A percentile compares a stretch with the other conserved stretches of the same genome.
These are phyloP conservation scores for Pleurotus cornucopiae DNA, from an alignment of 768 basidiomycete species.

Conservation along the genomic window DNA sequence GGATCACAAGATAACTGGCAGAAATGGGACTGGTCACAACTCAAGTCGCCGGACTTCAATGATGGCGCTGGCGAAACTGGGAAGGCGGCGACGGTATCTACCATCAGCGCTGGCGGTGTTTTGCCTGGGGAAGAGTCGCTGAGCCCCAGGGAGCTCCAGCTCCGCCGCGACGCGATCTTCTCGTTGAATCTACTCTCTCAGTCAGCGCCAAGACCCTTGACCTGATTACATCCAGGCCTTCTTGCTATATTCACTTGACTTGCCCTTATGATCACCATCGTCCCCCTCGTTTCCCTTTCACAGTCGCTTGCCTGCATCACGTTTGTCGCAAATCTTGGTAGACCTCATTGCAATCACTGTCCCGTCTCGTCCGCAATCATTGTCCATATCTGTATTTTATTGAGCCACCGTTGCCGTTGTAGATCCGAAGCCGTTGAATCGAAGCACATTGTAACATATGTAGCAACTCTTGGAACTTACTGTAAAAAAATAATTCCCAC, in stretches of 20 bases:
- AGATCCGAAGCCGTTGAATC: no score
- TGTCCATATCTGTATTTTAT: not conserved
- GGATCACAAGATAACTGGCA: constrained; percentile 25
- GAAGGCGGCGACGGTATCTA: not conserved
- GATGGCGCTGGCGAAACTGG: not conserved
- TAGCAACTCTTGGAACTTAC: no score
- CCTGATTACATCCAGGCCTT: not conserved
- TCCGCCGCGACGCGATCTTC: constrained; percentile 3
- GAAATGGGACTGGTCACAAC: constrained; percentile 41
- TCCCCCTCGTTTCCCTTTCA: no score
- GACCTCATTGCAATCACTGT: not conserved
- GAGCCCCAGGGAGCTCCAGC: constrained; percentile 4
- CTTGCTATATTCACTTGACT: not conserved
- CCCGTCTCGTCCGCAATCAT: not conserved
- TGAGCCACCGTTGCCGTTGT: no score
- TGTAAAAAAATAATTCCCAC: no score
- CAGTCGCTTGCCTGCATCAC: not conserved
- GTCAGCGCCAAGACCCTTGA: constrained; percentile 4
- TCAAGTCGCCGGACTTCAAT: constrained; percentile 28
- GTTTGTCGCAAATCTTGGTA: constrained; percentile 3
- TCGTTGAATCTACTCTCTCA: constrained; percentile 2
- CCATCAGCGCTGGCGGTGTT: not conserved
- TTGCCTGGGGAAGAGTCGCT: constrained; percentile 4
- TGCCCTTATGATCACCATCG: not conserved
- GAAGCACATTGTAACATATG: no score